These are phyloP conservation scores for Calonectria honghensis DNA, from an alignment of 2,329 filamentous ascomycete species.

Conservation along the genomic window DNA sequence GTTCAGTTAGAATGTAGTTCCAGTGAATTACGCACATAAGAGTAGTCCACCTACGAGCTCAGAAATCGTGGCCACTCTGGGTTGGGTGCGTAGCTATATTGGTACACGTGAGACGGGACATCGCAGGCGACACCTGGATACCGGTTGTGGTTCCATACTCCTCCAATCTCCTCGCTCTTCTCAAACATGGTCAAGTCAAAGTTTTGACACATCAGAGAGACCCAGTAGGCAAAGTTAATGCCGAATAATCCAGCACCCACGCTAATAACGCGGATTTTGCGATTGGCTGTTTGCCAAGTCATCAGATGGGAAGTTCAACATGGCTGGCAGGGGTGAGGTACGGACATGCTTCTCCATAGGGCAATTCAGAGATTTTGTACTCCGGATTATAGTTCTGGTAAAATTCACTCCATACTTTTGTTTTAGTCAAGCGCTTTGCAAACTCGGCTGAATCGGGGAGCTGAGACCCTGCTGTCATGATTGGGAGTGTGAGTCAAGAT, in stretches of 20 bases:
- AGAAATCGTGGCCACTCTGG: slow-evolving; percentile 1
- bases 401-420: slow-evolving; percentile 3
- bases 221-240: slow-evolving; percentile 4
- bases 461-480: background rate
- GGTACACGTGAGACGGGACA: slow-evolving; percentile 5
- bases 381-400: slow-evolving; percentile 2
- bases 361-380: background rate
- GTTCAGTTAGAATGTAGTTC: background rate
- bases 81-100: slow-evolving; percentile 7
- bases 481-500: background rate
- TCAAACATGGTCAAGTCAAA: background rate
- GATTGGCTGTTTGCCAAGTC: background rate
- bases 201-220: background rate
- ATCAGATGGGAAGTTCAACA: background rate
- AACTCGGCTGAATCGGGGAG: background rate
- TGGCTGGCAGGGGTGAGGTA: too few species aligned
- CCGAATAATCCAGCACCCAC: slow-evolving; percentile 2
- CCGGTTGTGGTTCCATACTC: slow-evolving; percentile 11
- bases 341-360: background rate
- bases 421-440: background rate
- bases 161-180: background rate
- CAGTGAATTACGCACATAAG: background rate
- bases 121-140: slow-evolving; percentile 1
- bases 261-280: background rate
- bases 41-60: background rate